phyloP scores from a whole-genome alignment of 2,329 filamentous ascomycete genomes.

The Claviceps africana region DNA sequence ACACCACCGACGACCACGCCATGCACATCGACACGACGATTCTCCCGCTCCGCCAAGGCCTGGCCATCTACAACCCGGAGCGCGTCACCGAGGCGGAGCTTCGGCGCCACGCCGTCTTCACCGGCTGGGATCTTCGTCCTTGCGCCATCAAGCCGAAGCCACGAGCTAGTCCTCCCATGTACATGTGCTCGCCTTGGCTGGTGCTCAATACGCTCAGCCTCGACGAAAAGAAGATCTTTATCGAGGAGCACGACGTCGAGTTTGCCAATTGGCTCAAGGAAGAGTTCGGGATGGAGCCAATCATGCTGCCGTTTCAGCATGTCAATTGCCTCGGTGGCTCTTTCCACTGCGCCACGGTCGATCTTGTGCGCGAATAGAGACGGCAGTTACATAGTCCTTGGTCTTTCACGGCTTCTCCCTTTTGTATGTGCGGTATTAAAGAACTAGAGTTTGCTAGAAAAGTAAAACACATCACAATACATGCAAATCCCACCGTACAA shows the following conservation, averaged over 20 bases:
- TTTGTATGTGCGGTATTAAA: too few species aligned
- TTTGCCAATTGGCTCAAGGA: slow-evolving; percentile 8
- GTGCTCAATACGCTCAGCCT: slow-evolving; percentile 14
- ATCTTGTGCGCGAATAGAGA: slow-evolving; percentile 5
- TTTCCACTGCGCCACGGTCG: slow-evolving; percentile 18
- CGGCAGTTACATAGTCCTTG: too few species aligned
- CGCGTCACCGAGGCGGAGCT: slow-evolving; percentile 12
- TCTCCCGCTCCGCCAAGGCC: slow-evolving; percentile 14
- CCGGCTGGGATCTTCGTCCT: slow-evolving; percentile 15
- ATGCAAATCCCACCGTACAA: too few species aligned
- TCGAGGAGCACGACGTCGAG: slow-evolving; percentile 13
- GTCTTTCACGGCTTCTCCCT: too few species aligned
- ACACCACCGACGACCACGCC: slow-evolving; percentile 13
- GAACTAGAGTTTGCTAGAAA: too few species aligned
- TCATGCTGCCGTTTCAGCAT: slow-evolving; percentile 15
- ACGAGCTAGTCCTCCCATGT: slow-evolving; percentile 11
- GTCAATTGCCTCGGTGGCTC: slow-evolving; percentile 20
- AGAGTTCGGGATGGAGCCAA: slow-evolving; percentile 8
- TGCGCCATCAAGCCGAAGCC: slow-evolving; percentile 11
- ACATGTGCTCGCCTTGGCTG: slow-evolving; percentile 16
- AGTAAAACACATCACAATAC: too few species aligned
- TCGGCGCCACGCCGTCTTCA: slow-evolving; percentile 12
- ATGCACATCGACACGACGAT: slow-evolving; percentile 21
- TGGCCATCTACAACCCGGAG: slow-evolving; percentile 15
- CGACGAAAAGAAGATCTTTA: slow-evolving; percentile 13